Evolutionary conservation across 202 grass and related monocot species (phyloP).

Genomic region (Setaria viridis): DNA sequence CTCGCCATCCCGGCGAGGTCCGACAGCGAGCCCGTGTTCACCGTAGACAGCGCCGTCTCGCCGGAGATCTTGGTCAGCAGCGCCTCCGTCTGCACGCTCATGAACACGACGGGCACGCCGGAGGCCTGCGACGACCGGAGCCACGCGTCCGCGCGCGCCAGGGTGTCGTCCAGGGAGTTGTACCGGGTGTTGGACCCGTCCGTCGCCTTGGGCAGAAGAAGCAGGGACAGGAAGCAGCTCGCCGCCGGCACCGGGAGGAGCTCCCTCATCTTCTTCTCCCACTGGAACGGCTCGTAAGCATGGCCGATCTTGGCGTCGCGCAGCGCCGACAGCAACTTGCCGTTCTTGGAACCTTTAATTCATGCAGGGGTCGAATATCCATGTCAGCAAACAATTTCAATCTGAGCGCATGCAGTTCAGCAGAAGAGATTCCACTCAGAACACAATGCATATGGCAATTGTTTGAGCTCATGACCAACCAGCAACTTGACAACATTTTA

Average conservation of each 20-base stretch:
- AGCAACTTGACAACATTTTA: constrained; percentile 10
- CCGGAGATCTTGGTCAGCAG: constrained; percentile 97
- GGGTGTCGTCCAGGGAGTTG: constrained; percentile 82
- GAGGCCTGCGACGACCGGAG: constrained; percentile 64
- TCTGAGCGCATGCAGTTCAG: not conserved
- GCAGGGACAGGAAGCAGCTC: constrained; percentile 75
- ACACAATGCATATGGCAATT: not conserved
- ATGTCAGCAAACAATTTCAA: constrained; percentile 9
- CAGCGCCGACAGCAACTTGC: constrained; percentile 60
- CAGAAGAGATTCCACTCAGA: not conserved
- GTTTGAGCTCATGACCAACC: constrained; percentile 12
- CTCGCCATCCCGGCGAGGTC: constrained; percentile 83
- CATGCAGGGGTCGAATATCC: not conserved
- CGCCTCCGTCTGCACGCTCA: constrained; percentile 82
- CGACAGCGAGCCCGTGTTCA: constrained; percentile 71
- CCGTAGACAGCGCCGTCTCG: constrained; percentile 75
- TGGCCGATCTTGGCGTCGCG: constrained; percentile 61
- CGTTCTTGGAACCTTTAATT: constrained; percentile 59
- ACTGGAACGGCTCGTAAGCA: constrained; percentile 70
- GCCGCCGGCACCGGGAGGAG: constrained; percentile 56
- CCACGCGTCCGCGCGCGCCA: constrained; percentile 85
- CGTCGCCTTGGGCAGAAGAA: constrained; percentile 70
- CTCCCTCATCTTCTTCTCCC: constrained; percentile 90
- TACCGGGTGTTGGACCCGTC: constrained; percentile 66
- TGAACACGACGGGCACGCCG: constrained; percentile 65